These are phyloP conservation scores for Microdochium paspali DNA, from an alignment of 2,329 filamentous ascomycete genomes.

Conservation along the genomic window DNA sequence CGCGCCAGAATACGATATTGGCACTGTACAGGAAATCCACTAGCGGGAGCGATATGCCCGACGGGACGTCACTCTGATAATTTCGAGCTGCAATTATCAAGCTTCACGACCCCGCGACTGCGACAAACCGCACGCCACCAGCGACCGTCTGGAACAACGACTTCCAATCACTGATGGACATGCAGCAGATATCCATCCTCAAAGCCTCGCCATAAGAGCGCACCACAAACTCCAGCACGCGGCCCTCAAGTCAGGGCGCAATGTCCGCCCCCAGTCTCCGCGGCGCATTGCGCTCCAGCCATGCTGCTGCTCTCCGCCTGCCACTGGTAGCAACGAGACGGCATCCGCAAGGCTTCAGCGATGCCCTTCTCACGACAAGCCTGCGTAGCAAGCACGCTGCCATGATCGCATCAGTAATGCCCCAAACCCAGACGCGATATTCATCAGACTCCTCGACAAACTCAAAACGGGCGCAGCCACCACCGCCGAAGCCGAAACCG, in stretches of 20 bases:
- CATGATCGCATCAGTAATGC: background rate
- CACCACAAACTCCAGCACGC: background rate
- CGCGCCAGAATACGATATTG: too few species aligned
- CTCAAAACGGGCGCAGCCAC: conserved; percentile 10
- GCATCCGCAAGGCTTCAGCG: background rate
- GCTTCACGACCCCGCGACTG: too few species aligned
- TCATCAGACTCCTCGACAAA: conserved; percentile 12
- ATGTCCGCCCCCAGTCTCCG: background rate
- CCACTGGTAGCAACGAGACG: background rate
- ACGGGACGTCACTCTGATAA: background rate
- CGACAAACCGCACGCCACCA: too few species aligned
- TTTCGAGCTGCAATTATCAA: background rate
- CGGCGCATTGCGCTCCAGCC: background rate
- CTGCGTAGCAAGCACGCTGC: background rate
- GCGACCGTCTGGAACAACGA: too few species aligned
- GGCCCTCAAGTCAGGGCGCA: background rate
- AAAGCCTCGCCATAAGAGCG: background rate
- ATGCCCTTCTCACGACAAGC: background rate
- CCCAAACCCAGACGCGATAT: conserved; percentile 10
- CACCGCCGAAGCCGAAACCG: conserved; percentile 13
- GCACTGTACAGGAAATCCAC: too few species aligned
- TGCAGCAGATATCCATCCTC: background rate
- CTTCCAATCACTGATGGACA: too few species aligned
- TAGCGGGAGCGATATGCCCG: too few species aligned
- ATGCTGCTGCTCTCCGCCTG: background rate